Conservation (phyloP, 2,329 filamentous ascomycete species). For the Fusarium continuum region DNA sequence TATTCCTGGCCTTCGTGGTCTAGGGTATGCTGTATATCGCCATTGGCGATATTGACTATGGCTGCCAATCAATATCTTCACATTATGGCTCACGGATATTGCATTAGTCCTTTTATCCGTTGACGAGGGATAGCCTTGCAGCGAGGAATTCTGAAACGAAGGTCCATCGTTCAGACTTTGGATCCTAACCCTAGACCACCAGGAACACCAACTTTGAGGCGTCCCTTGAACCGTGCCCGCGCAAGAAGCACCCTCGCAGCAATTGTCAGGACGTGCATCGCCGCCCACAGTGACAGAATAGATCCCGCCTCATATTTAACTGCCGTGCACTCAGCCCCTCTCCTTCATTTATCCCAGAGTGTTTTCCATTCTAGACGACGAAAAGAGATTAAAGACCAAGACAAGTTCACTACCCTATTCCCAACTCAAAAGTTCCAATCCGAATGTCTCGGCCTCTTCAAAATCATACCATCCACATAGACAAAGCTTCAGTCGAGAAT, state of each 20-base stretch:
- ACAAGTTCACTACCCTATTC: background rate
- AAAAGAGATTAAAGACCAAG: background rate
- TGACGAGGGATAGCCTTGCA: background rate
- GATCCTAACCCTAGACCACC: background rate
- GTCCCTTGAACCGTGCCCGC: background rate
- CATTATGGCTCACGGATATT: background rate
- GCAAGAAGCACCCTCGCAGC: constrained; percentile 18
- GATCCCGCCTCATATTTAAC: background rate
- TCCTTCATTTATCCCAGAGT: constrained; percentile 5
- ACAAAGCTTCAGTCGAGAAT: constrained; percentile 1
- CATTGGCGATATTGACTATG: background rate
- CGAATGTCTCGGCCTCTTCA: constrained; percentile 1
- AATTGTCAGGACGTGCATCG: background rate
- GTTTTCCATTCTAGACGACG: background rate
- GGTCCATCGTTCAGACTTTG: background rate
- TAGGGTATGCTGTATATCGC: constrained; percentile 19
- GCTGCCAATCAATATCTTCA: background rate
- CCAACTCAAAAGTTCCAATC: constrained; percentile 8
- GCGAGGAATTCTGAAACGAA: background rate
- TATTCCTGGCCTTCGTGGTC: background rate
- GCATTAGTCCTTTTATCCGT: background rate
- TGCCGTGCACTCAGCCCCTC: constrained; percentile 5
- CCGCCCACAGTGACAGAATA: background rate
- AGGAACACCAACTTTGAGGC: background rate
- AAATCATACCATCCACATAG: background rate